Evolutionary conservation across 495 filamentous ascomycete genomes (phyloP).

Genomic region (Penicillium pancosmium): DNA sequence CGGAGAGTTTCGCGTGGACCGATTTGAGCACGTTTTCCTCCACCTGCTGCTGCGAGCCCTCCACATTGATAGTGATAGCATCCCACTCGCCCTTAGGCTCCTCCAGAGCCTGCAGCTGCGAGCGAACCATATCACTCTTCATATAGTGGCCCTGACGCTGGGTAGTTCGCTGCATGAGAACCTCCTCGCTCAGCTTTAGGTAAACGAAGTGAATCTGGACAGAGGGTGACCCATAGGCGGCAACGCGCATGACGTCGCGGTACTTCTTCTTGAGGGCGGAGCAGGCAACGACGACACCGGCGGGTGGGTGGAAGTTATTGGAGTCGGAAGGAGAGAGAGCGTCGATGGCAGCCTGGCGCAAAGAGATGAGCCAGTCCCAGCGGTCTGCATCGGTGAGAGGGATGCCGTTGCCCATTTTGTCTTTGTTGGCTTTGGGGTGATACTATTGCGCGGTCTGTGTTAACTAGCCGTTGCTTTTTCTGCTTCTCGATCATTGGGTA

Average conservation of each 20-base stretch:
- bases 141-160: slow-evolving; percentile 87
- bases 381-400: slow-evolving; percentile 94
- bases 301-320: slow-evolving; percentile 49
- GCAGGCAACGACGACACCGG: slow-evolving; percentile 93
- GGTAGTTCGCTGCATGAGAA: slow-evolving; percentile 73
- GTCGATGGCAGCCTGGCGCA: slow-evolving; percentile 78
- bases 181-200: slow-evolving; percentile 73
- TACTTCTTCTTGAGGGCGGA: slow-evolving; percentile 96
- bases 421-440: slow-evolving; percentile 81
- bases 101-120: slow-evolving; percentile 85
- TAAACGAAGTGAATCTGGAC: slow-evolving; percentile 93
- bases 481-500: background rate
- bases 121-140: slow-evolving; percentile 96
- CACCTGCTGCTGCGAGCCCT: slow-evolving; percentile 64
- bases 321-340: slow-evolving; percentile 57
- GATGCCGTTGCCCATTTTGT: slow-evolving; percentile 88
- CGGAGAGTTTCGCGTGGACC: slow-evolving; percentile 45
- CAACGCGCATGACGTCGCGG: slow-evolving; percentile 92
- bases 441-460: slow-evolving; percentile 57
- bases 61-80: slow-evolving; percentile 81
- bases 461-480: slow-evolving; percentile 14
- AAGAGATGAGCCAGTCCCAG: slow-evolving; percentile 95
- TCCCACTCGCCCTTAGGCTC: slow-evolving; percentile 81
- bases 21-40: slow-evolving; percentile 62
- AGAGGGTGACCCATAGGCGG: slow-evolving; percentile 73